Base-by-base conservation (phyloP, 768 basidiomycete species). In the Leccinum longicurvipes region DNA sequence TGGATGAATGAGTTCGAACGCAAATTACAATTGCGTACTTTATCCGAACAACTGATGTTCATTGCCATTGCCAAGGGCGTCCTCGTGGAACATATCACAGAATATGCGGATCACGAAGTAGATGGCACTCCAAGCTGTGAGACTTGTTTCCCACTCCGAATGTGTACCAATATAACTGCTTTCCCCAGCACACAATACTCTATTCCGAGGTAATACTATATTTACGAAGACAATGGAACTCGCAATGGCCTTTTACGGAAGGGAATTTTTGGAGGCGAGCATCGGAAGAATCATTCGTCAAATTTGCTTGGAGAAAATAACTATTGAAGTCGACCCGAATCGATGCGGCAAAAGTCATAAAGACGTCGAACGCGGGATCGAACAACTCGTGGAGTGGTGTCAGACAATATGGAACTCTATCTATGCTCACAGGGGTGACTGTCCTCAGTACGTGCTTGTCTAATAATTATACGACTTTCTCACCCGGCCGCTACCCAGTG, bases 221-320 rank as follows among this genome's bases (percentile, higher is more conserved):
- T 76, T 86, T 60, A 86, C 85, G 55, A 91, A 83, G 72, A 83
- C 86, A 25, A 82, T 93, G 74, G 91, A 93, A 63, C 73, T 84
- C 6, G 85, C 84, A 62, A 91, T 95, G 83, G 76, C 77, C n/a
- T 84, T 83, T 75, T 89, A 92, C 63, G 91, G 91, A n/a, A 83
- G 77, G 63, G 75, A 76, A 1, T 93, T 92, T 65, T 78, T 96
- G 21, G 90, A 93, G 65, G 82, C 84, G 12, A 90, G 89, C 63
- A 80, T 96, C 41, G 92, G 91, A 6, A 69, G 72, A 25, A 77
- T 83, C 42, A 78, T 96, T 45, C 84, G 88, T 49, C 78, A 80
- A 39, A 74, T 95, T 49, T 88, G 83, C 67, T 69, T 77, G 15
- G 90, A 92, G 60, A 85, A 85, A 66, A 76, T 93, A 58, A 77